Evolutionary conservation across 257 asterid species (phyloP), one percentile per base, ranked within the genome.

Genomic region (Datura wrightii): DNA sequence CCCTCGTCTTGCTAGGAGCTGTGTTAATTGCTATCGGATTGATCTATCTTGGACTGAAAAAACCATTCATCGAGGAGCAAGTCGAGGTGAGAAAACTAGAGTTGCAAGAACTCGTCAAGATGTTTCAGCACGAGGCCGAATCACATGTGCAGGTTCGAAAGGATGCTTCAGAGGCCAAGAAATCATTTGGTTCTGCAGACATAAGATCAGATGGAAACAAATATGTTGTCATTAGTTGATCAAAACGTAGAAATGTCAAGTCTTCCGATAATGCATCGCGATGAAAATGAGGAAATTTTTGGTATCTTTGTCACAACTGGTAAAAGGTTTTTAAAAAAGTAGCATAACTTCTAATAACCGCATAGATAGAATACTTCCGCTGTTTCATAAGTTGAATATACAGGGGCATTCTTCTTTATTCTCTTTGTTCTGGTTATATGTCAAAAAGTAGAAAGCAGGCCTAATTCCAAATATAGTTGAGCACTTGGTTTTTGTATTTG

Each of bases 101-200:
- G 70, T 69, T 96, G 87, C 93, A 96, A 48, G 91, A 92, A 86
- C 83, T 96, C 62, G 99, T 96, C 69, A 91, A 92, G 90, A 87
- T 86, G 93, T 96, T 96, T 86, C 97, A 96, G 91, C 98, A 94
- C 6, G 98, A 94, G 85, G 99, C 98, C 0, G 99, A 96, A 82
- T 90, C 95, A 66, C 99, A 96, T 78, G 98, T 97, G 7, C 99
- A 94, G 91, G 99, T 94, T 79, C 96, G 85, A 78, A 92, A 94
- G 88, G 91, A 86, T 6, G 84, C 86, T 76, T 85, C 93, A 78
- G 63, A 50, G 15, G 63, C 63, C 42, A 78, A 78, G 82, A 78
- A 50, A 42, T 18, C 82, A 50, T 46, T 34, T 34, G 63, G n/a
- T 76, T 36, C 63, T 50, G 2, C 82, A 76, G 82, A 15, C 3